phyloP scores from a whole-genome alignment of 2,329 filamentous ascomycete species.

The Nigrospora sphaerica region DNA sequence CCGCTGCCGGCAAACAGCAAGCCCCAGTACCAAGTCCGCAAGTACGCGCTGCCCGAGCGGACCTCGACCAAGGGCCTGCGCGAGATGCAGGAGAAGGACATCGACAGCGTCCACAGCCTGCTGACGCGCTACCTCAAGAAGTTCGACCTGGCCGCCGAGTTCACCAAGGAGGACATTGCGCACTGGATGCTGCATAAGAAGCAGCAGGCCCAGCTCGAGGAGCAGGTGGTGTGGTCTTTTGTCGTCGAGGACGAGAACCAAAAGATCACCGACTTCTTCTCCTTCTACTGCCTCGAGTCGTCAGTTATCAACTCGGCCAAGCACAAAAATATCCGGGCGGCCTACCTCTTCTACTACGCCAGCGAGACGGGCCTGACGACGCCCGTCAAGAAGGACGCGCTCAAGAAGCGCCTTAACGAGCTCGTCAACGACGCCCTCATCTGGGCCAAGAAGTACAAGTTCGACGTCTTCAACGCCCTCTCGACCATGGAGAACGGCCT shows the following conservation, averaged over 20 bases:
- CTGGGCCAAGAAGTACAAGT: slow-evolving; percentile 73
- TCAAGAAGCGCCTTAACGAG: slow-evolving; percentile 74
- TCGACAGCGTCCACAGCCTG: slow-evolving; percentile 67
- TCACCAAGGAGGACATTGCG: slow-evolving; percentile 70
- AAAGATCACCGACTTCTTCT: slow-evolving; percentile 93
- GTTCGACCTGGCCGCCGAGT: slow-evolving; percentile 80
- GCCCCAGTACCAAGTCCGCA: slow-evolving; percentile 75
- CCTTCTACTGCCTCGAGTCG: slow-evolving; percentile 91
- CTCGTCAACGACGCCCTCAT: slow-evolving; percentile 82
- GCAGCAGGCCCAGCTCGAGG: slow-evolving; percentile 40
- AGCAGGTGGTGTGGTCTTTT: slow-evolving; percentile 89
- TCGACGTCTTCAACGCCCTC: slow-evolving; percentile 95
- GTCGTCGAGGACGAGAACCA: slow-evolving; percentile 73
- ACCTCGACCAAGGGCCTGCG: slow-evolving; percentile 71
- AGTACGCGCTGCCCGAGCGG: slow-evolving; percentile 72
- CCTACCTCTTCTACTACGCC: slow-evolving; percentile 97
- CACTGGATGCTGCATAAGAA: slow-evolving; percentile 82
- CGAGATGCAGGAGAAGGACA: slow-evolving; percentile 71
- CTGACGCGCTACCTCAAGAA: slow-evolving; percentile 70
- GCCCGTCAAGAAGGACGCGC: slow-evolving; percentile 44
- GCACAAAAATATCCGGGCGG: slow-evolving; percentile 75
- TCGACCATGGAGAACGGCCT: slow-evolving; percentile 90
- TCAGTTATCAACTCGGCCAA: slow-evolving; percentile 73
- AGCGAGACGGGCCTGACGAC: slow-evolving; percentile 66
- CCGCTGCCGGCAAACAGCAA: slow-evolving; percentile 79